Conservation (phyloP, 1,284 basidiomycete species). For the Rhodotorula sp. region DNA sequence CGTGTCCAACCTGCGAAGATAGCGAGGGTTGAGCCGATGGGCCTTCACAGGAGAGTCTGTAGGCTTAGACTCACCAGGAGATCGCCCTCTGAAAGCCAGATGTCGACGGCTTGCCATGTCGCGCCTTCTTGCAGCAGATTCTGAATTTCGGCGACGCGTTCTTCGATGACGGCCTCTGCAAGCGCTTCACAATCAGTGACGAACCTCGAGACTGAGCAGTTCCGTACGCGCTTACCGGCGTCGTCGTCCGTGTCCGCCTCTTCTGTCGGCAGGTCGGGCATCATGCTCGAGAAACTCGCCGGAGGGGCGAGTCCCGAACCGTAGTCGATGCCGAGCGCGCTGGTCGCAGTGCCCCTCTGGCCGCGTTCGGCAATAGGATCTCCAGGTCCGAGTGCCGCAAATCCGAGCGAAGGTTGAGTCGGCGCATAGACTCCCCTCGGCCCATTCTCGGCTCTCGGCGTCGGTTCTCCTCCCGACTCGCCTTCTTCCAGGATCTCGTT, state of each 20-base stretch:
- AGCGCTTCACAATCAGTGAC: background rate
- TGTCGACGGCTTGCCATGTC: slow-evolving; percentile 15
- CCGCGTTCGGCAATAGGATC: background rate
- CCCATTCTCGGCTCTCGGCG: background rate
- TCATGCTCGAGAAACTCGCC: background rate
- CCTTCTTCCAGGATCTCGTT: slow-evolving; percentile 20
- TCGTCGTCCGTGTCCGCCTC: background rate
- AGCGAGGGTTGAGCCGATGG: background rate
- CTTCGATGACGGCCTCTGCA: slow-evolving; percentile 12
- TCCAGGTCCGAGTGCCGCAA: background rate
- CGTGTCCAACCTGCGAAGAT: slow-evolving; percentile 7
- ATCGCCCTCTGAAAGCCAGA: slow-evolving; percentile 31
- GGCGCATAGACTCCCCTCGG: background rate
- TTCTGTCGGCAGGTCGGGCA: background rate
- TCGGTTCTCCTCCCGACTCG: background rate
- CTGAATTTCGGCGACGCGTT: slow-evolving; percentile 1
- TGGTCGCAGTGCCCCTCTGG: background rate
- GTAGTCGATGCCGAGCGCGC: background rate
- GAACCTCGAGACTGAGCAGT: background rate
- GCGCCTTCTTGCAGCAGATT: slow-evolving; percentile 15
- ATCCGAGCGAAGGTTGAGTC: slow-evolving; percentile 1
- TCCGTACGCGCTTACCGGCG: background rate
- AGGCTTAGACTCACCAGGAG: slow-evolving; percentile 12
- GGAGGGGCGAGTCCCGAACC: background rate
- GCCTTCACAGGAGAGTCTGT: too few relatives aligned